phyloP scores from a whole-genome alignment of 192 early-diverging fungal species.

The Coemansia sp. region DNA sequence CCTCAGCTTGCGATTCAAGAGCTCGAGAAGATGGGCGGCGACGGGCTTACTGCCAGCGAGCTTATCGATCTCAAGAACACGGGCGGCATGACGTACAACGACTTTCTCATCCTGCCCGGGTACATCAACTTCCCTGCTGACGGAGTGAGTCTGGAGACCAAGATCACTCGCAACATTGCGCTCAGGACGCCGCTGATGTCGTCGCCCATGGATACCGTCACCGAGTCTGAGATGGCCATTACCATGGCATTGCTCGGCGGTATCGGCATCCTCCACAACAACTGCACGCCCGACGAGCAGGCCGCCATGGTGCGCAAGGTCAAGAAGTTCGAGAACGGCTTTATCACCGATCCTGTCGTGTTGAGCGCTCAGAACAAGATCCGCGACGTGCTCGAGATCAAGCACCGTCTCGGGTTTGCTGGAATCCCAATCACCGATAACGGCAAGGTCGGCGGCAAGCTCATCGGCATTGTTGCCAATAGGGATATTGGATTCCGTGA shows the following conservation, averaged over 20 bases:
- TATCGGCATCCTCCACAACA: constrained; percentile 97
- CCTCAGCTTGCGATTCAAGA: constrained; percentile 42
- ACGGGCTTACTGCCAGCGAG: constrained; percentile 84
- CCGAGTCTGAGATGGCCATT: constrained; percentile 98
- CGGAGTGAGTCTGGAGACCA: constrained; percentile 75
- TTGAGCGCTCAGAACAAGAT: constrained; percentile 83
- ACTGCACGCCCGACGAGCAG: constrained; percentile 94
- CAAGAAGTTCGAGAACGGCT: constrained; percentile 98
- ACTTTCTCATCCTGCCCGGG: constrained; percentile 96
- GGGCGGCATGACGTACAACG: constrained; percentile 98
- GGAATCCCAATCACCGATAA: constrained; percentile 95
- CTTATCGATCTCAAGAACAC: constrained; percentile 77
- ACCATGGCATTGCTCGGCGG: constrained; percentile 95
- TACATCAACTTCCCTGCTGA: constrained; percentile 92
- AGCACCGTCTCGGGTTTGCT: constrained; percentile 86
- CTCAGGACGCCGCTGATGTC: constrained; percentile 95
- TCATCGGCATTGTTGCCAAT: constrained; percentile 95
- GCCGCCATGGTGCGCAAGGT: constrained; percentile 97
- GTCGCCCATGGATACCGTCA: constrained; percentile 98
- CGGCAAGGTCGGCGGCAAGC: constrained; percentile 85
- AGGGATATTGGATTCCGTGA: constrained; percentile 94
- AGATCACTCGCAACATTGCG: constrained; percentile 86
- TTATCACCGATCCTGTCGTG: constrained; percentile 93
- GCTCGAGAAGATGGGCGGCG: constrained; percentile 57
- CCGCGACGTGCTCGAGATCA: constrained; percentile 83